These are phyloP conservation scores for Aphanomyces cochlioides DNA, from an alignment of 352 stramenopile genomes.

Conservation along the genomic window DNA sequence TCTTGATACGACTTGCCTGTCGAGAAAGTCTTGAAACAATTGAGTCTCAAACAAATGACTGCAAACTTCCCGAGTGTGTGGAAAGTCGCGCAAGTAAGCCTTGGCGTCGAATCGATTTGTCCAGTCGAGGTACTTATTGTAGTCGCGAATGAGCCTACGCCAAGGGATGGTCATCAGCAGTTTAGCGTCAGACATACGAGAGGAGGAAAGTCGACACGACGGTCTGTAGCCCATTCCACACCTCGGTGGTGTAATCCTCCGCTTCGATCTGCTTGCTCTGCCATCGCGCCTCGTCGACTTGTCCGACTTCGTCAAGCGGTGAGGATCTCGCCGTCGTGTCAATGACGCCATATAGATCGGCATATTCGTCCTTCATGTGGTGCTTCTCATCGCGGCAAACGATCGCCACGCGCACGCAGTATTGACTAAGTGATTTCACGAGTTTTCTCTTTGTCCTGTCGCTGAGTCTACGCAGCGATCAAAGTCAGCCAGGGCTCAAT, in stretches of 20 bases:
- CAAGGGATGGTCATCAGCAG: not conserved
- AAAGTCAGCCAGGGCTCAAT: not conserved
- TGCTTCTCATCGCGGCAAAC: conserved; percentile 36
- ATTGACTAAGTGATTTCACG: conserved; percentile 48
- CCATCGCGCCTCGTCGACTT: not conserved
- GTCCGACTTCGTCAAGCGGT: not conserved
- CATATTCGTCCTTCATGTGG: conserved; percentile 5
- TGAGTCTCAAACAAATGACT: conserved; percentile 69
- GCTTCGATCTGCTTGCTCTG: not conserved
- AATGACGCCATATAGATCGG: conserved; percentile 18
- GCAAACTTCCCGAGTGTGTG: conserved; percentile 58
- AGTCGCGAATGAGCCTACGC: conserved; percentile 58
- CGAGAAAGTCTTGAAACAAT: conserved; percentile 66
- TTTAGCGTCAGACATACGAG: not conserved
- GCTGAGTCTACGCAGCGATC: conserved; percentile 36
- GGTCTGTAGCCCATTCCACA: conserved; percentile 4
- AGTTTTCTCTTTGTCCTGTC: conserved; percentile 63
- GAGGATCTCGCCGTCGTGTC: not conserved
- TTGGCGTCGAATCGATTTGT: conserved; percentile 49
- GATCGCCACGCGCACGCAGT: conserved; percentile 42
- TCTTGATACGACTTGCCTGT: conserved; percentile 24
- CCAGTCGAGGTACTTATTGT: conserved; percentile 48
- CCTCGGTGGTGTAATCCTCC: not conserved
- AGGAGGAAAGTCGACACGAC: conserved; percentile 2
- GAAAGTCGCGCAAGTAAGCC: conserved; percentile 52